phyloP scores from a whole-genome alignment of 75 land plant species.

The Pinus albicaulis region DNA sequence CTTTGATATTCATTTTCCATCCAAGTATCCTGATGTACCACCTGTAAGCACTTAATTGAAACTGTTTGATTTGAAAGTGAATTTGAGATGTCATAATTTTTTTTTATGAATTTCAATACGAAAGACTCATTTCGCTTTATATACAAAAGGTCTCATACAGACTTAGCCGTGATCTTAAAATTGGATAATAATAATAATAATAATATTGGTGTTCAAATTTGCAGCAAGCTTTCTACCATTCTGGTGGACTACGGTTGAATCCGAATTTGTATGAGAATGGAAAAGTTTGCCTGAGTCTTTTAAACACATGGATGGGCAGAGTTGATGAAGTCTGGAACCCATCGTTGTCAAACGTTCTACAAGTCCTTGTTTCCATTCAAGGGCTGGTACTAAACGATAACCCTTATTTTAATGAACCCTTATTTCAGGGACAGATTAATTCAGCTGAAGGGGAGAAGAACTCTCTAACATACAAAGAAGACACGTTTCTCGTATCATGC shows the following conservation, averaged over 20 bases:
- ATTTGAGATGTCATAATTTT: no score
- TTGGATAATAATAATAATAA: no score
- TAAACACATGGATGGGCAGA: no score
- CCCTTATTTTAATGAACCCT: slow-evolving; percentile 57
- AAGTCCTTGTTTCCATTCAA: slow-evolving; percentile 90
- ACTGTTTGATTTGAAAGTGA: no score
- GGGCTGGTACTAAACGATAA: slow-evolving; percentile 72
- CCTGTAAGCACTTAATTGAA: no score
- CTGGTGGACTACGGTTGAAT: slow-evolving; percentile 57
- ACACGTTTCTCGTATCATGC: slow-evolving; percentile 31
- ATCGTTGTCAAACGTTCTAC: slow-evolving; percentile 65
- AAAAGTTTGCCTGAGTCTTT: no score
- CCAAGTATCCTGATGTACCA: background rate
- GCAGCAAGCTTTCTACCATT: slow-evolving; percentile 6
- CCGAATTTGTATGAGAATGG: no score
- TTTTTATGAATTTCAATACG: no score
- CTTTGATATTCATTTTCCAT: slow-evolving; percentile 74
- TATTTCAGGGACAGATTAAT: slow-evolving; percentile 20
- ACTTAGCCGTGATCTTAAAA: no score
- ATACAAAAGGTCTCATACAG: no score
- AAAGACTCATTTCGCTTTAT: no score
- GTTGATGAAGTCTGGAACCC: slow-evolving; percentile 28
- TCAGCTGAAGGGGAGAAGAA: background rate
- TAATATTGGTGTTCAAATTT: no score
- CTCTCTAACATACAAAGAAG: slow-evolving; percentile 48